Percentiles rank a stretch among this genome's conserved stretches.
Conservation (phyloP, 2,329 filamentous ascomycete species). For the Xenosphaeropsis pyriputrescens region DNA sequence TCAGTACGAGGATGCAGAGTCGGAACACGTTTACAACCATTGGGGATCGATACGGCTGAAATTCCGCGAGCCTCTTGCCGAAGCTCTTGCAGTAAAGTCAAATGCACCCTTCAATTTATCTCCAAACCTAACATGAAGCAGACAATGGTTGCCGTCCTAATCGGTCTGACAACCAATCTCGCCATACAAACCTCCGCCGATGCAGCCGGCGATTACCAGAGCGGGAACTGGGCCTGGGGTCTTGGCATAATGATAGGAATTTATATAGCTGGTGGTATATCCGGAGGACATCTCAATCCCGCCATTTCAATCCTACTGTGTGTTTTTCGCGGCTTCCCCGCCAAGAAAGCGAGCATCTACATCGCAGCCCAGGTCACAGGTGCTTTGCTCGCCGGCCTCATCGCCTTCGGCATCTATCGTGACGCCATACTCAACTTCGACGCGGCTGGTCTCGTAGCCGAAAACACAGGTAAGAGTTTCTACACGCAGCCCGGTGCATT, state of each 20-base stretch:
- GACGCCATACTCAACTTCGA: slow-evolving; percentile 19
- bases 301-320: slow-evolving; percentile 27
- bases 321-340: slow-evolving; percentile 36
- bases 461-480: slow-evolving; percentile 23
- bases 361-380: slow-evolving; percentile 34
- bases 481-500: slow-evolving; percentile 26
- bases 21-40: slow-evolving; percentile 19
- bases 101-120: neutral
- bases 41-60: slow-evolving; percentile 31
- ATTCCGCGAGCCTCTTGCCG: slow-evolving; percentile 36
- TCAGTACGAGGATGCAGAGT: slow-evolving; percentile 10
- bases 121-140: neutral
- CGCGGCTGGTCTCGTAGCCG: slow-evolving; percentile 7
- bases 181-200: slow-evolving; percentile 17
- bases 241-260: slow-evolving; percentile 35
- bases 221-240: slow-evolving; percentile 33
- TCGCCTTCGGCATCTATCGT: slow-evolving; percentile 27
- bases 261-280: slow-evolving; percentile 30
- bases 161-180: slow-evolving; percentile 34
- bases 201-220: slow-evolving; percentile 24
- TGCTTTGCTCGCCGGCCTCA: slow-evolving; percentile 31
- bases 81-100: slow-evolving; percentile 28
- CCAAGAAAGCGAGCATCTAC: slow-evolving; percentile 32
- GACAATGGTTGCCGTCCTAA: slow-evolving; percentile 17
- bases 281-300: slow-evolving; percentile 29